phyloP scores from a whole-genome alignment of 1,284 basidiomycete genomes.

The Papiliotrema fonsecae region DNA sequence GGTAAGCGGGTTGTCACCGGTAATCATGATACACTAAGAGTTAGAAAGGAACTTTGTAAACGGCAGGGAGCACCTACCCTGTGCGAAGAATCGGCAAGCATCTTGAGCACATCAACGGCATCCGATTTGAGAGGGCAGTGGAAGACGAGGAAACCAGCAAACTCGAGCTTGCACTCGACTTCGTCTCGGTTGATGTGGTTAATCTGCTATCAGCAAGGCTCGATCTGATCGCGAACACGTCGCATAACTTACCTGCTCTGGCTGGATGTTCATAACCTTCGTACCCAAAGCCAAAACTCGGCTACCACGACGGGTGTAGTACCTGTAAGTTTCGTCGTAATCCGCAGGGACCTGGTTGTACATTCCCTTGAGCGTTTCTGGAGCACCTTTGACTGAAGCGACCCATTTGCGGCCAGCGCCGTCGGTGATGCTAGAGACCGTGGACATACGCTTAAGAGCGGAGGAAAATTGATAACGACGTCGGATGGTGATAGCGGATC shows the following conservation, averaged over 20 bases:
- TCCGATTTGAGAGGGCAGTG: constrained; percentile 93
- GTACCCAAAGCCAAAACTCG: constrained; percentile 83
- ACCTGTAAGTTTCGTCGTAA: constrained; percentile 91
- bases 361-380: constrained; percentile 89
- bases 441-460: constrained; percentile 92
- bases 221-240: not conserved
- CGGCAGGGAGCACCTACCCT: constrained; percentile 58
- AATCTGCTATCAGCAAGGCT: constrained; percentile 62
- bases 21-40: constrained; percentile 90
- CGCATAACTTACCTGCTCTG: constrained; percentile 57
- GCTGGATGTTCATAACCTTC: constrained; percentile 70
- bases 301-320: constrained; percentile 83
- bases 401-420: constrained; percentile 41
- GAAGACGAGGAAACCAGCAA: constrained; percentile 92
- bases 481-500: constrained; percentile 64
- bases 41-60: not conserved
- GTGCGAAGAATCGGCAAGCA: constrained; percentile 90
- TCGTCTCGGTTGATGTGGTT: constrained; percentile 73
- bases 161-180: constrained; percentile 70
- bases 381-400: constrained; percentile 83
- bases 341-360: constrained; percentile 63
- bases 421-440: constrained; percentile 64
- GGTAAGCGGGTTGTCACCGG: constrained; percentile 92
- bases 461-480: constrained; percentile 95
- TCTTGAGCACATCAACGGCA: constrained; percentile 79